These are phyloP conservation scores for Clathrospora elynae DNA, from an alignment of 2,329 filamentous ascomycete species.

Conservation along the genomic window DNA sequence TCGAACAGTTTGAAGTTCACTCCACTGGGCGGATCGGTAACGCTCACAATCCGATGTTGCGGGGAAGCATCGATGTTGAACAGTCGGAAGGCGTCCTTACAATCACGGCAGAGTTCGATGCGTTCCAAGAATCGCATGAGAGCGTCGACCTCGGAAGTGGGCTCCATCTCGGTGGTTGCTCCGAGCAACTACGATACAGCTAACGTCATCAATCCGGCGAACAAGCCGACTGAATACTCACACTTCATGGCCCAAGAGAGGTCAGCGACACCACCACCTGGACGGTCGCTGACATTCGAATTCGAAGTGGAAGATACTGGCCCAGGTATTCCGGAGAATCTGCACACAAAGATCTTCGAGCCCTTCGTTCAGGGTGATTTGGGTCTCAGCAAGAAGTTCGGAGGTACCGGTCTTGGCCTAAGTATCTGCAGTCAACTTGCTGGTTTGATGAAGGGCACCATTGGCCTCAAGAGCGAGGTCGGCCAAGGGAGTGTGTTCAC, in stretches of 20 bases:
- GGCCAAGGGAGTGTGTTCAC: slow-evolving; percentile 80
- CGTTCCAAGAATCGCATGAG: slow-evolving; percentile 40
- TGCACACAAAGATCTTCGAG: slow-evolving; percentile 86
- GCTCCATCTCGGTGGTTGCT: slow-evolving; percentile 33
- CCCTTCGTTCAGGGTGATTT: slow-evolving; percentile 94
- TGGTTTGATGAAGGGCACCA: slow-evolving; percentile 78
- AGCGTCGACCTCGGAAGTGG: slow-evolving; percentile 41
- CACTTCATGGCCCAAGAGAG: slow-evolving; percentile 46
- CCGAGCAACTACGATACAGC: slow-evolving; percentile 48
- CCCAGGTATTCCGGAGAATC: slow-evolving; percentile 77
- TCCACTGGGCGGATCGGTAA: slow-evolving; percentile 73
- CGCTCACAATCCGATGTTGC: slow-evolving; percentile 75
- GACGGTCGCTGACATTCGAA: slow-evolving; percentile 75
- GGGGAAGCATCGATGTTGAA: slow-evolving; percentile 59
- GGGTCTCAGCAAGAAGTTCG: slow-evolving; percentile 85
- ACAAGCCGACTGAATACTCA: slow-evolving; percentile 46
- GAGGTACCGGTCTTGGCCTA: slow-evolving; percentile 83
- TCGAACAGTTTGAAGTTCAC: slow-evolving; percentile 94
- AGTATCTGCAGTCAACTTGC: slow-evolving; percentile 90
- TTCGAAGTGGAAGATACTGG: slow-evolving; percentile 90
- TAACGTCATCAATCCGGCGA: slow-evolving; percentile 52
- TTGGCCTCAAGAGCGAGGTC: slow-evolving; percentile 71
- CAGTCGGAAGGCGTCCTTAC: slow-evolving; percentile 54
- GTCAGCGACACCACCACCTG: slow-evolving; percentile 57
- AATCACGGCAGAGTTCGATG: slow-evolving; percentile 50